phyloP scores from a whole-genome alignment of 164 flowering plant species.

The Berberis vulgaris region DNA sequence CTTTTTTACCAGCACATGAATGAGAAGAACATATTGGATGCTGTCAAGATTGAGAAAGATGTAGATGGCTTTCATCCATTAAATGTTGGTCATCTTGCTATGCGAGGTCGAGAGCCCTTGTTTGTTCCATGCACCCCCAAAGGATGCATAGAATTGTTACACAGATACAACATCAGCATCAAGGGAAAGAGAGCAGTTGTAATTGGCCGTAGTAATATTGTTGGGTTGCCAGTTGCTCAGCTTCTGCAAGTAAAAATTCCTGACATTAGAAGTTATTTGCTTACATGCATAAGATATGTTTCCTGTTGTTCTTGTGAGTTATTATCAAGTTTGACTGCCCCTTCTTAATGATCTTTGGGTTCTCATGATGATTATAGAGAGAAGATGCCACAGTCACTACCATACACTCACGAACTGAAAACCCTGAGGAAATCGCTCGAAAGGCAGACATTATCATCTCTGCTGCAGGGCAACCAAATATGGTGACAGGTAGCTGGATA shows the following conservation, averaged over 20 bases:
- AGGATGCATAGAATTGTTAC: conserved; percentile 89
- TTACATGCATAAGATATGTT: too few species aligned
- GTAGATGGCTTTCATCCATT: conserved; percentile 23
- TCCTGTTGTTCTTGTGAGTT: too few species aligned
- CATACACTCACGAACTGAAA: conserved; percentile 51
- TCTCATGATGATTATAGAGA: background rate
- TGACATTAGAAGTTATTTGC: too few species aligned
- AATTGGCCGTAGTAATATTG: conserved; percentile 97
- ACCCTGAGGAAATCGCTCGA: conserved; percentile 55
- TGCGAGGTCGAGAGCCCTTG: conserved; percentile 82
- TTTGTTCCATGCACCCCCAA: conserved; percentile 97
- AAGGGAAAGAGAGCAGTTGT: conserved; percentile 97
- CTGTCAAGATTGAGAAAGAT: conserved; percentile 80
- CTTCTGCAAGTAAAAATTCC: conserved; percentile 53
- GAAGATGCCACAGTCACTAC: conserved; percentile 75
- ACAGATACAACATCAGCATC: conserved; percentile 53
- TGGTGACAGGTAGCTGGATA: conserved; percentile 76
- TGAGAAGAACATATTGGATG: conserved; percentile 64
- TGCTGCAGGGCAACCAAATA: conserved; percentile 70
- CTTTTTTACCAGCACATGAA: conserved; percentile 56
- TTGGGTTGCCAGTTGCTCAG: conserved; percentile 90
- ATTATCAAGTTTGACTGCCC: too few species aligned
- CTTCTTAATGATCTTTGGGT: too few species aligned
- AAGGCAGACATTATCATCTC: conserved; percentile 74
- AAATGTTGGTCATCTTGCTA: conserved; percentile 87